Evolutionary conservation across 371 early-diverging fungal genomes (phyloP), one percentile per base, ranked within the genome.

Genomic region (Neoconidiobolus thromboides): DNA sequence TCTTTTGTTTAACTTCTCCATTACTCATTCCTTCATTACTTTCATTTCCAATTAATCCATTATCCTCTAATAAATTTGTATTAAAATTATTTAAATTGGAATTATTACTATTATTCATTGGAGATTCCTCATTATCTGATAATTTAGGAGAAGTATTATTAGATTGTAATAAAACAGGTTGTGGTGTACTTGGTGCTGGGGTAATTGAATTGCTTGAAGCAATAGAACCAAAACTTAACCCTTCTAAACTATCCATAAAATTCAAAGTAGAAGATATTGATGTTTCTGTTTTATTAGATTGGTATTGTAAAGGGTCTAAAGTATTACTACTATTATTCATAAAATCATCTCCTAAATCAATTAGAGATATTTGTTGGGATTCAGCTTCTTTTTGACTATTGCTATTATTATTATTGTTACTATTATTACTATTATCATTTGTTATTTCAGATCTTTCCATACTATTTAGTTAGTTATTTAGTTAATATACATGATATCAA

Each of bases 331-430:
- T 43, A 26, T 26, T 26, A 26, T 26, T 26, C 48, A 46, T 40
- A 10, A 48, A 46, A 36, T 47, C 60, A 46, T 48, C 47, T 12
- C 48, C 60, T 1, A 59, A 14, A 26, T 59, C 60, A 49, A 59
- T 59, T 39, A 59, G 50, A 9, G 51, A 48, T 2, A 43, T 48
- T 2, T 12, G 3, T 50, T 50, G 4, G 2, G 60, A 9, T 5
- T 39, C 48, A 3, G 2, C 42, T 59, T n/a, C 50, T 37, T 14
- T 7, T 26, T 26, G 26, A 26, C 26, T 26, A 26, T 26, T 26
- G 26, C 26, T 26, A 26, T 26, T 26, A 26, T 26, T 26, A 26
- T 26, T 26, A 42, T 3, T 37, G 12, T 12, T 1, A n/a, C 26
- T 26, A 26, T 26, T 26, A 26, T 26, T 26, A 26, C 26, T 26